Base-by-base conservation (phyloP, 1,284 basidiomycete species). In the Entoloma clypeatum region DNA sequence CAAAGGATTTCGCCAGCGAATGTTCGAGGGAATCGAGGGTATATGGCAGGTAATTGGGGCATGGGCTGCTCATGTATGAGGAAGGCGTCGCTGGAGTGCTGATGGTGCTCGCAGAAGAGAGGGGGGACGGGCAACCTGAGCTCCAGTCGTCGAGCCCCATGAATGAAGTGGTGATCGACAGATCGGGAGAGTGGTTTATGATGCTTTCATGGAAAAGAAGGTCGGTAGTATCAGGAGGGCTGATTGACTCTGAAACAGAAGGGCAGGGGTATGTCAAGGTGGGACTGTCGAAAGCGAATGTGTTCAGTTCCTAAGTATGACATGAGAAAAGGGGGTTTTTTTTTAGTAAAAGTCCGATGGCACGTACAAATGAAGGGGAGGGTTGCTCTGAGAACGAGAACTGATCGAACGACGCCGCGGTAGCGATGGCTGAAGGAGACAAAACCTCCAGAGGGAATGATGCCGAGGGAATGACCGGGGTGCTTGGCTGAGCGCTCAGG, bases 201-300 rank as follows among this genome's bases (percentile, higher is more conserved):
- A 35, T 8, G 26, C 34, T 32, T 24, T 44, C 36, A n/a, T n/a
- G n/a, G 36, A 53, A 55, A n/a, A 54, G 33, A 11, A 45, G 13
- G 25, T 41, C 40, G 25, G 27, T 34, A 13, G 17, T 29, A 10
- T 36, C 40, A 3, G 48, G 24, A 16, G 49, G 50, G 34, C 40
- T 53, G 13, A 48, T 8, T 8, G 50, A 37, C 10, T 41, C 43
- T 21, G 44, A 43, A 33, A 61, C 37, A 10, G 58, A 61, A 48
- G 60, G 58, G 48, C 44, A 45, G 4, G 50, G 9, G 23, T 38
- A 38, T 14, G 54, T 44, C 36, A 39, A 48, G 31, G 55, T 29
- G 19, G 55, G 50, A 39, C 60, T 57, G 45, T 69, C 55, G 59
- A 75, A 72, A 53, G 76, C 65, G 64, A 78, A 82, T 39, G 68